Base-by-base conservation (phyloP, 2,329 filamentous ascomycete genomes). In the Venturiaceae sp. region DNA sequence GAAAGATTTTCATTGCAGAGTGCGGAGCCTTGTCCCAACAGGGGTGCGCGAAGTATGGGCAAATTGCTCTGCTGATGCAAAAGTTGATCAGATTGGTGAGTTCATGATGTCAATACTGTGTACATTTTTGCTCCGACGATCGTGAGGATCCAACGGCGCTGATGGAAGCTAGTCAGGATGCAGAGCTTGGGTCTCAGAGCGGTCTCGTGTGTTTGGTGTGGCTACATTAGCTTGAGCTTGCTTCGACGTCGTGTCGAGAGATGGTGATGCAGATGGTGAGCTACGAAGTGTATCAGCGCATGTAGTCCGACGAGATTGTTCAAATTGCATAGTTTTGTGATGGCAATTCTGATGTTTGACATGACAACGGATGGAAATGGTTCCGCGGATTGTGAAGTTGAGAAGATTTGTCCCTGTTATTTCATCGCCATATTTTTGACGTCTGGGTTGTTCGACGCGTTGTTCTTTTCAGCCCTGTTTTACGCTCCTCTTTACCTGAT, bases 21-120 rank as follows among this genome's bases (percentile, higher is more conserved):
- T n/a, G n/a, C 23, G 23, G 41, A 47, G 41, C 23, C 23, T 47
- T 28, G n/a, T 16, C 6, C 41, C 30, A 3, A 11, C 21, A 28
- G n/a, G 21, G 23, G 30, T 47, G 2, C 23, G 11, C 30, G 5
- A 6, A 50, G 14, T 13, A 30, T 30, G 21, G 44, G 26, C 44
- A 50, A 50, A 50, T 50, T 30, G 41, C 41, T 21, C 23, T 30
- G 23, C 44, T 50, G 26, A 50, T 50, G 26, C 44, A 21, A n/a
- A 5, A 30, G 44, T 6, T n/a, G 44, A 50, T 30, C 44, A 13
- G n/a, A n/a, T 50, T n/a, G 6, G 44, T 30, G 44, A 50, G 30
- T n/a, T 50, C 26, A 50, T 50, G 44, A 50, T 50, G 44, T 50
- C 44, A 50, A 50, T 50, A n/a, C n/a, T n/a, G n/a, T n/a, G n/a